Base-by-base conservation (phyloP, 2,329 filamentous ascomycete genomes). In the Aspergillus fischeri region DNA sequence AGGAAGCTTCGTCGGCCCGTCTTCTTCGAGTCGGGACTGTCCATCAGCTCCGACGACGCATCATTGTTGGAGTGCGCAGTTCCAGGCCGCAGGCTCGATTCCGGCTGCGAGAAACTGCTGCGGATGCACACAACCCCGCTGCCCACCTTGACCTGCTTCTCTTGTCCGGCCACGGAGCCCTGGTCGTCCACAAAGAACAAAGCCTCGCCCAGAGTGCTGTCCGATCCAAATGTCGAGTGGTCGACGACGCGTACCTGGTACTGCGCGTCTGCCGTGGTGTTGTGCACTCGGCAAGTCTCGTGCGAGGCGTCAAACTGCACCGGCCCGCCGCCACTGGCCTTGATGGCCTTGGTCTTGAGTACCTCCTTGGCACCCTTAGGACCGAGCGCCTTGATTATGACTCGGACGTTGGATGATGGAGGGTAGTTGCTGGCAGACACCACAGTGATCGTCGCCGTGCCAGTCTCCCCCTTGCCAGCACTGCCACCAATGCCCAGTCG, bases 111-210 rank as follows among this genome's bases (percentile, higher is more conserved):
- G 68, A 96, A 97, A 54, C 79, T 84, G 70, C 88, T 94, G 77
- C 86, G 88, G 49, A 97, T 72, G 0, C 85, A 80, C 1, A 97
- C 87, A 1, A 77, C 82, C 25, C 91, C 92, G 38, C 78, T 80
- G 11, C 93, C 93, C 27, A 92, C 86, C 35, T 79, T 83, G 53
- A 99, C 76, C 44, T 85, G 80, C 79, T 93, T 94, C 65, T 93
- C 88, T 32, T 81, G 79, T 10, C 84, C 84, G 1, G 80, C 78
- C 2, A 85, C 83, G 1, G 81, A 83, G 8, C 82, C 80, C 62
- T 85, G 82, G 70, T 99, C 93, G 62, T 93, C 91, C n/a, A 99
- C 85, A 70, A 95, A 92, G 77, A 96, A 96, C n/a, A 89, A 72
- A 4, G 85, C 85, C 69, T 97, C 92, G 53, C 94, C 94, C 0